Conservation (phyloP, 1,284 basidiomycete genomes). For the Irpex rosettiformis region DNA sequence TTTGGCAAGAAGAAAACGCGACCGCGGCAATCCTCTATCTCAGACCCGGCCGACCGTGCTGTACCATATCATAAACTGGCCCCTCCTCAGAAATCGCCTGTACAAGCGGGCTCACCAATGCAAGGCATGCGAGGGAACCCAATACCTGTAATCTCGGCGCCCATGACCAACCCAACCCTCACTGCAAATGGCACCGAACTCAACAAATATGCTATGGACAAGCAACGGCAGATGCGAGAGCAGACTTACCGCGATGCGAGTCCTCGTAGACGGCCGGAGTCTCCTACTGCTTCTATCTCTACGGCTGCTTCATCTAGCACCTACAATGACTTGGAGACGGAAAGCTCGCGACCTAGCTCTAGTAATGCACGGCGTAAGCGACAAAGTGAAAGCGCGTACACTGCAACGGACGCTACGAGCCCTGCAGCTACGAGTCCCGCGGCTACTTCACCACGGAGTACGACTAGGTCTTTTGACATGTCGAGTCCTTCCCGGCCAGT, state of each 20-base stretch:
- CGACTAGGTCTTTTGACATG: constrained; percentile 11
- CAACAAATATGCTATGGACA: constrained; percentile 51
- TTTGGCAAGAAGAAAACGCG: constrained; percentile 54
- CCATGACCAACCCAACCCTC: constrained; percentile 74
- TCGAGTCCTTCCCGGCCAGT: constrained; percentile 18
- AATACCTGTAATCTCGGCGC: constrained; percentile 56
- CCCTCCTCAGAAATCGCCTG: constrained; percentile 55
- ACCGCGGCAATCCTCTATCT: constrained; percentile 46
- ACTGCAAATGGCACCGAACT: constrained; percentile 66
- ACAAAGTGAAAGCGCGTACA: constrained; percentile 43
- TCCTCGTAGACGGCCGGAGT: constrained; percentile 34
- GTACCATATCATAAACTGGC: constrained; percentile 70
- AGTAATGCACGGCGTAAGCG: constrained; percentile 37
- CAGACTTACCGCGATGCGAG: constrained; percentile 32
- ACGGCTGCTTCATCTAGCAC: constrained; percentile 56
- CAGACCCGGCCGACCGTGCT: constrained; percentile 53
- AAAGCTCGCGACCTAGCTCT: constrained; percentile 18
- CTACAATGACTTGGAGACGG: constrained; percentile 51
- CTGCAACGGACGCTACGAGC: constrained; percentile 22
- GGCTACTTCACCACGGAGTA: constrained; percentile 31
- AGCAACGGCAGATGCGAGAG: constrained; percentile 50
- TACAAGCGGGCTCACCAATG: constrained; percentile 52
- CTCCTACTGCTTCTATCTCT: constrained; percentile 47
- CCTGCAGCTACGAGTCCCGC: no score
- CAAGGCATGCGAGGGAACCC: constrained; percentile 47